Conservation (phyloP, 352 stramenopile genomes). For the Phytopythium sindhum region DNA sequence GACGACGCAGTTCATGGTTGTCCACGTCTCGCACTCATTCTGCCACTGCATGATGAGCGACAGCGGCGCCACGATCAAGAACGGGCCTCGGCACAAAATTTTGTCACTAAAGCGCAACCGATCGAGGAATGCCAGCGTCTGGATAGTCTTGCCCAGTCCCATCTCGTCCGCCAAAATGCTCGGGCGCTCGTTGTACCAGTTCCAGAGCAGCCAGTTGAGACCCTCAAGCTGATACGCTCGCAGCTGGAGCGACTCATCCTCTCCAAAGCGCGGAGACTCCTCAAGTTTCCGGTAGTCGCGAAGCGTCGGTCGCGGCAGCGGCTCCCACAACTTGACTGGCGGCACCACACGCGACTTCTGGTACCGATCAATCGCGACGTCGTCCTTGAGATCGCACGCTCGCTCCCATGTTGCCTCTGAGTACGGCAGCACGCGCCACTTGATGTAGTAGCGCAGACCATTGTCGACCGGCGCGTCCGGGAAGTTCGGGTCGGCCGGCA, state of each 20-base stretch:
- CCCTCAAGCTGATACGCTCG: conserved; percentile 86
- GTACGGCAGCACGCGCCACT: conserved; percentile 86
- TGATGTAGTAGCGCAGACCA: conserved; percentile 80
- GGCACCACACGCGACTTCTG: conserved; percentile 50
- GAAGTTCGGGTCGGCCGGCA: conserved; percentile 44
- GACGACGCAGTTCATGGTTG: conserved; percentile 98
- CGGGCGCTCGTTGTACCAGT: conserved; percentile 87
- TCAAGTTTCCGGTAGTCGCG: conserved; percentile 88
- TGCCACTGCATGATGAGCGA: conserved; percentile 99
- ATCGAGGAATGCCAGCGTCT: conserved; percentile 93
- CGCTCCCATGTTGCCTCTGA: conserved; percentile 87
- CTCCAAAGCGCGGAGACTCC: conserved; percentile 66
- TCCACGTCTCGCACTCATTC: conserved; percentile 98
- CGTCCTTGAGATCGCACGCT: conserved; percentile 83
- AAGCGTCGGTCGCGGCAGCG: conserved; percentile 59
- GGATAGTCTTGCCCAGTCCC: conserved; percentile 93
- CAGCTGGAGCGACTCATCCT: conserved; percentile 67
- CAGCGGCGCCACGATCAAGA: conserved; percentile 98
- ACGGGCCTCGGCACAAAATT: conserved; percentile 91
- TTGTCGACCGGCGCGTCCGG: conserved; percentile 82
- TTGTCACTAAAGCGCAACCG: conserved; percentile 89
- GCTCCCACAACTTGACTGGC: conserved; percentile 55
- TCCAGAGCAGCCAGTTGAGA: conserved; percentile 88
- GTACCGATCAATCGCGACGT: conserved; percentile 79
- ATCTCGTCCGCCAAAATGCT: conserved; percentile 90